These are phyloP conservation scores for Amphirosellinia nigrospora DNA, from an alignment of 495 filamentous ascomycete species.

Conservation along the genomic window DNA sequence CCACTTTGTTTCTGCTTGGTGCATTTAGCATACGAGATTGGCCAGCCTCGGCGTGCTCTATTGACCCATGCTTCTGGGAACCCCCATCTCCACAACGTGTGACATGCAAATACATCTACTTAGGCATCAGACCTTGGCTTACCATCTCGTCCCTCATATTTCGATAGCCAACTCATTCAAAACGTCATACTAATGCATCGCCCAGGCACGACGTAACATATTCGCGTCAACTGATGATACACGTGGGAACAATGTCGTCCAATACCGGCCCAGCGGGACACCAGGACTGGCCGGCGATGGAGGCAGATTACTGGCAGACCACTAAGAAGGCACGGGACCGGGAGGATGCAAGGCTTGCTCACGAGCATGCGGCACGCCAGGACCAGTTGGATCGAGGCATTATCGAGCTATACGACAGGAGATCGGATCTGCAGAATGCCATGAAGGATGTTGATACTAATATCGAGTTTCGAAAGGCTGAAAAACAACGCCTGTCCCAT, in stretches of 20 bases:
- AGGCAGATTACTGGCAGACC: conserved; percentile 30
- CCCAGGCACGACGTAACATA: conserved; percentile 18
- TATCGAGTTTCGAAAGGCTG: conserved; percentile 30
- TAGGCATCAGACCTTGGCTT: not conserved
- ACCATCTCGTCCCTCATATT: not conserved
- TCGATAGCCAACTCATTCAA: not conserved
- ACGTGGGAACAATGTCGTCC: conserved; percentile 33
- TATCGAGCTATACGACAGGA: conserved; percentile 29
- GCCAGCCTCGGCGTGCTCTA: not conserved
- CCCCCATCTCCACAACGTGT: not conserved
- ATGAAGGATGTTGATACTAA: conserved; percentile 14
- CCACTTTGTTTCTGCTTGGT: not conserved
- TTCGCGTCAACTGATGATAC: conserved; percentile 11
- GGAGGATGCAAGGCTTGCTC: conserved; percentile 27
- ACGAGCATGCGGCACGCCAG: conserved; percentile 28
- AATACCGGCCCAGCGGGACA: conserved; percentile 26
- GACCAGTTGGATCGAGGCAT: conserved; percentile 30
- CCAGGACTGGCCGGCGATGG: conserved; percentile 33
- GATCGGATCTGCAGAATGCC: conserved; percentile 25
- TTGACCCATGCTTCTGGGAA: not conserved
- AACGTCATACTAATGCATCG: conserved; percentile 7
- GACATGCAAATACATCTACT: conserved; percentile 8
- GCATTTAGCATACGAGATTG: not conserved
- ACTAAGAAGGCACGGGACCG: conserved; percentile 27
- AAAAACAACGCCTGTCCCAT: conserved; percentile 30